Conservation (phyloP, 768 basidiomycete genomes). For the Mycena pura region DNA sequence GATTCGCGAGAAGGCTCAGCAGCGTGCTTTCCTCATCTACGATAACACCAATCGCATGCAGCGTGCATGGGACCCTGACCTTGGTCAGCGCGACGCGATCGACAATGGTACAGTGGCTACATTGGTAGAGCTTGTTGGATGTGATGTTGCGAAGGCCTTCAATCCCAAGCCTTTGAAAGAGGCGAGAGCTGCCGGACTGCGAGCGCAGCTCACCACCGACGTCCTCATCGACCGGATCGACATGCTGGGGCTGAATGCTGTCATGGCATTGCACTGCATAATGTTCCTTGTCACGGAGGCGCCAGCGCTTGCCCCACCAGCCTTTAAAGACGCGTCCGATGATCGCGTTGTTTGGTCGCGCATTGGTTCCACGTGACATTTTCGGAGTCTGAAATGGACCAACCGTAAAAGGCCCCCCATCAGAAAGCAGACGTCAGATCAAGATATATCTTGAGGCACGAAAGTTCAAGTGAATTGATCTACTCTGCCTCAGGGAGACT, state of each 20-base stretch:
- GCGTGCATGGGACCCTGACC: constrained; percentile 29
- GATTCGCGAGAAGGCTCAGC: constrained; percentile 9
- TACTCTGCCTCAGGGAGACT: too few relatives aligned
- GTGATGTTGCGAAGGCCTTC: neutral
- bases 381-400: too few relatives aligned
- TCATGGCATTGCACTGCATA: neutral
- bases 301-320: neutral
- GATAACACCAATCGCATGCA: constrained; percentile 33
- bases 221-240: neutral
- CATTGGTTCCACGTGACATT: too few relatives aligned
- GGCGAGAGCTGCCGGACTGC: neutral
- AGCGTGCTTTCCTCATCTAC: constrained; percentile 24
- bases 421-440: too few relatives aligned
- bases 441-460: too few relatives aligned
- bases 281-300: neutral
- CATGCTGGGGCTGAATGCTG: neutral
- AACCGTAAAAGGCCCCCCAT: too few relatives aligned
- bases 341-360: too few relatives aligned
- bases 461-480: too few relatives aligned
- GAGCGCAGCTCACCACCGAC: neutral
- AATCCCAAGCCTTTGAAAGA: neutral
- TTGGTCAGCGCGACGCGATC: constrained; percentile 24
- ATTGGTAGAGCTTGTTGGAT: constrained; percentile 22
- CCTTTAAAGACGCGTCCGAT: too few relatives aligned
- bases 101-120: constrained; percentile 31